phyloP scores from a whole-genome alignment of 2,329 filamentous ascomycete species.

The Colletotrichum sp. region DNA sequence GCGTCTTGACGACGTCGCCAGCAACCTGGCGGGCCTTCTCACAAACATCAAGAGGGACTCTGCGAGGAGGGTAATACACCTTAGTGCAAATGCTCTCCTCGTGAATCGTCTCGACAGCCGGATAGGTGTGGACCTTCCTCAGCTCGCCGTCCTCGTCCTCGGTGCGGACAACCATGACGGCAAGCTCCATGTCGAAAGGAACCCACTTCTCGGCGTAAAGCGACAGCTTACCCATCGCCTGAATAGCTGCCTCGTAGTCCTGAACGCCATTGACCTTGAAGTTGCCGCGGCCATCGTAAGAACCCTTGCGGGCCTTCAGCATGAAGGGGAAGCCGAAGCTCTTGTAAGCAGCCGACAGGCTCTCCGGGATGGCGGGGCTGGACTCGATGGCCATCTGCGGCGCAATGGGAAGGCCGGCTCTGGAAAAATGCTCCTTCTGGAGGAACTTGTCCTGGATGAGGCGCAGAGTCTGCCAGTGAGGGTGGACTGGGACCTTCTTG shows the following conservation, averaged over 20 bases:
- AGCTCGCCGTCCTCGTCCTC: slow-evolving; percentile 65
- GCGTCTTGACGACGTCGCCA: slow-evolving; percentile 76
- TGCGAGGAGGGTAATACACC: slow-evolving; percentile 83
- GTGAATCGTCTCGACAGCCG: slow-evolving; percentile 92
- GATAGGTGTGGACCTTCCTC: slow-evolving; percentile 71
- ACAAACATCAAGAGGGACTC: slow-evolving; percentile 65
- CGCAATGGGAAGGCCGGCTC: slow-evolving; percentile 74
- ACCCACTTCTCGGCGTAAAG: slow-evolving; percentile 93
- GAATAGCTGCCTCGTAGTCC: slow-evolving; percentile 66
- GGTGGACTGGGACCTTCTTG: slow-evolving; percentile 70
- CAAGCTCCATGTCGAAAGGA: slow-evolving; percentile 83
- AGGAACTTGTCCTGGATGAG: slow-evolving; percentile 93
- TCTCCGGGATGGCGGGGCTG: slow-evolving; percentile 58
- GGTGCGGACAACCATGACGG: slow-evolving; percentile 94
- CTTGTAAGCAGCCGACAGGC: slow-evolving; percentile 67
- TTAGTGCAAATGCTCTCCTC: slow-evolving; percentile 95
- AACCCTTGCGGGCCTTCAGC: slow-evolving; percentile 89
- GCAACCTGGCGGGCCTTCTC: slow-evolving; percentile 77
- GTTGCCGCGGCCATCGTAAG: slow-evolving; percentile 87
- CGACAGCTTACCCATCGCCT: slow-evolving; percentile 71
- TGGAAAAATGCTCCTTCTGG: slow-evolving; percentile 82
- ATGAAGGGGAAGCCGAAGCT: slow-evolving; percentile 84
- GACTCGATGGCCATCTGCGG: slow-evolving; percentile 68
- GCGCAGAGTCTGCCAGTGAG: slow-evolving; percentile 84
- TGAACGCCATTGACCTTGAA: slow-evolving; percentile 51